A percentile compares a stretch with the other conserved stretches of the same genome.
phyloP scores from a whole-genome alignment of 441 rosid genomes.

The Arabidopsis hybrid region DNA sequence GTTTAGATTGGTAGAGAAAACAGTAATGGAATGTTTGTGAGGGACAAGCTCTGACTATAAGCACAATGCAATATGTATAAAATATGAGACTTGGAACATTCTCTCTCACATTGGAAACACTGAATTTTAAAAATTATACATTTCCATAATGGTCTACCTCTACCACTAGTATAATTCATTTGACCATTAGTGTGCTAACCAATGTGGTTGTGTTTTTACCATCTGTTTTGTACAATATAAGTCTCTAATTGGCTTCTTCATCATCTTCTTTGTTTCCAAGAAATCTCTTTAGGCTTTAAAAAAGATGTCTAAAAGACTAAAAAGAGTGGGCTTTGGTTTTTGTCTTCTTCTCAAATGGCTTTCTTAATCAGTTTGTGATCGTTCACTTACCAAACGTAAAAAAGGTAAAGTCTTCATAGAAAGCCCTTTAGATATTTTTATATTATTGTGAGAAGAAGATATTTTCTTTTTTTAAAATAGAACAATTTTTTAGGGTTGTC shows the following conservation, averaged over 20 bases:
- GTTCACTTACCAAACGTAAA: constrained; percentile 2
- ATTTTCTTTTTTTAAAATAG: neutral
- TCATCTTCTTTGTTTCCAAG: neutral
- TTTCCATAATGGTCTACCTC: neutral
- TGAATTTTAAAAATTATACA: neutral
- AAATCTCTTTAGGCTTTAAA: neutral
- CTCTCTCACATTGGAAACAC: constrained; percentile 7
- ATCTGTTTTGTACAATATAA: neutral
- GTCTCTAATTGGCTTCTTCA: neutral
- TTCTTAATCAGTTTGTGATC: constrained; percentile 15
- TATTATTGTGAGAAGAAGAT: too few relatives aligned
- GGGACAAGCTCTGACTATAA: constrained; percentile 27
- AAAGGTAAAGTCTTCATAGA: too few relatives aligned
- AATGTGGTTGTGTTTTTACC: too few relatives aligned
- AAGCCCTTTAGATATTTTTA: neutral
- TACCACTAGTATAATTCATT: neutral
- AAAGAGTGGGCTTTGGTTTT: constrained; percentile 38
- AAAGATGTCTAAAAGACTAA: constrained; percentile 12
- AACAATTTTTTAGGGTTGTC: constrained; percentile 39
- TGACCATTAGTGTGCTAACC: neutral
- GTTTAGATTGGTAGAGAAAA: neutral
- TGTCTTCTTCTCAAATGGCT: constrained; percentile 42
- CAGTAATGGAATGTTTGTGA: constrained; percentile 13
- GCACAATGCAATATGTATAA: constrained; percentile 11
- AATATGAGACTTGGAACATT: constrained; percentile 2